Base-by-base conservation (phyloP, 768 basidiomycete species). In the Pluteus cervinus region DNA sequence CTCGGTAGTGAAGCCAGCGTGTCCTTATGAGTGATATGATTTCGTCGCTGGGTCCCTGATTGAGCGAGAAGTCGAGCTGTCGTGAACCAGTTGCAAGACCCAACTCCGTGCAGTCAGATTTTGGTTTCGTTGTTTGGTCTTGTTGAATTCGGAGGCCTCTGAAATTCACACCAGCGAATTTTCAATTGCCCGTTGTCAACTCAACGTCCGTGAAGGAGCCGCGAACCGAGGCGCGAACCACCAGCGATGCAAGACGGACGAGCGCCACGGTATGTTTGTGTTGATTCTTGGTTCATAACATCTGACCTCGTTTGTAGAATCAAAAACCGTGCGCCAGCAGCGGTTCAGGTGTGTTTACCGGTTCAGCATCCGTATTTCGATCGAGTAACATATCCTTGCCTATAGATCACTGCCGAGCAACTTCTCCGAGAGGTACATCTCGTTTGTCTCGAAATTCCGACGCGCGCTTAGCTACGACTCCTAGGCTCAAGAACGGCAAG, bases 401-500 rank as follows among this genome's bases (percentile, higher is more conserved):
- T 16, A 32, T 62, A 97, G 90, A 93, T 98, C 64, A 98, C 96
- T 41, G 90, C 96, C 10, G 96, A 98, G 63, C 96, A 99, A 64
- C 81, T 99, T 29, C 71, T 99, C 7, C 84, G 96, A 51, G 96
- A 99, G 69, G 88, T 86, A 56, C 32, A 62, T 39, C 24, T 2
- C 24, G 6, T 12, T 1, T 20, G 11, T 16, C 14, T 23, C 26
- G 21, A 12, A 16, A 15, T 17, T 14, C 8, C 5, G n/a, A 8
- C 11, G 8, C 14, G 10, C 8, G 22, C 33, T n/a, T 23, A 41
- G 15, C 39, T 30, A 12, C 29, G 38, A 18, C 33, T 15, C 20
- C 3, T 51, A 91, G 86, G 96, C 96, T 33, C 91, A 97, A 83
- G 96, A 98, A 49, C 75, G 94, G 38, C 93, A 98, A 68, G 96